Conservation (phyloP, 2,329 filamentous ascomycete species). For the Ascomycota sp. region DNA sequence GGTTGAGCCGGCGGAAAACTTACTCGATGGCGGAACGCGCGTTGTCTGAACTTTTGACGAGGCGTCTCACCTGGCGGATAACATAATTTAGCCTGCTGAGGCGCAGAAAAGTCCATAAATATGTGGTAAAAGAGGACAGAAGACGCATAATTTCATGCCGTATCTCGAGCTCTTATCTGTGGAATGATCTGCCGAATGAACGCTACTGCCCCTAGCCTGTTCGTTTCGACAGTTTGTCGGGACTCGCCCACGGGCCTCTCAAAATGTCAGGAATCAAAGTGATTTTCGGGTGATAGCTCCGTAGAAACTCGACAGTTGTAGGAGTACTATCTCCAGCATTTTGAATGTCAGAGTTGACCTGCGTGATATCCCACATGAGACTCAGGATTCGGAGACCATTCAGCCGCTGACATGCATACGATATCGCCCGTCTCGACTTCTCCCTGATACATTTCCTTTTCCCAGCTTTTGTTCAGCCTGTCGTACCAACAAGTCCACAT, state of each 20-base stretch:
- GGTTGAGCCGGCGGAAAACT: background rate
- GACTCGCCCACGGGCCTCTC: background rate
- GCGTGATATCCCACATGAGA: background rate
- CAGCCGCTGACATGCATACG: background rate
- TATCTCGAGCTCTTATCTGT: too few relatives aligned
- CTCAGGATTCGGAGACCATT: background rate
- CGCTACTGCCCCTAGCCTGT: background rate
- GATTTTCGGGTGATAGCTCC: background rate
- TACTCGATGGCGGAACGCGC: background rate
- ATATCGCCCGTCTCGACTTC: background rate
- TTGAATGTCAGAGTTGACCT: background rate
- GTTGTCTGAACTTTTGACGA: background rate
- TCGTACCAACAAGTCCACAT: conserved; percentile 1
- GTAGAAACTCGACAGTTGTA: background rate
- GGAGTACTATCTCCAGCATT: too few relatives aligned
- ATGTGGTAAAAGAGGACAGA: too few relatives aligned
- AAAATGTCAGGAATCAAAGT: background rate
- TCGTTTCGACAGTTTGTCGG: background rate
- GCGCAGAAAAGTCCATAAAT: too few relatives aligned
- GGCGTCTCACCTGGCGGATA: background rate
- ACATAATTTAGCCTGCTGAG: too few relatives aligned
- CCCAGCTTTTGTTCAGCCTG: background rate
- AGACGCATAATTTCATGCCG: too few relatives aligned
- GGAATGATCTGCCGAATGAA: too few relatives aligned
- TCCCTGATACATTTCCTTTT: conserved; percentile 1